Conservation (phyloP, 2,329 filamentous ascomycete species). For the Stemphylium vesicarium region DNA sequence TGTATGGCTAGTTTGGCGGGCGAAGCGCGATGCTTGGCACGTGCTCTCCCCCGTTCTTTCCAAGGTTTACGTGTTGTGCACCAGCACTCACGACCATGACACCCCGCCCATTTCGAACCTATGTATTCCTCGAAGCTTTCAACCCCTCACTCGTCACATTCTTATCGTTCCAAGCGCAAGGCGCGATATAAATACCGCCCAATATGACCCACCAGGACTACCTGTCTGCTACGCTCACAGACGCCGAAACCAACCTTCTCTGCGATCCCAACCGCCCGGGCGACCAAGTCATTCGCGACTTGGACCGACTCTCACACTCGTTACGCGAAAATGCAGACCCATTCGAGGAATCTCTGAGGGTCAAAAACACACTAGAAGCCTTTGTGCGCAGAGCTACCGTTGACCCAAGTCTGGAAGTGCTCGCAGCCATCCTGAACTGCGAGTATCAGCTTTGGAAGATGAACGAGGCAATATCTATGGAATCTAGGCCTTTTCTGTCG, state of each 20-base stretch:
- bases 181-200: constrained; percentile 24
- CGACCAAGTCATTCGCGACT: constrained; percentile 17
- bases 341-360: constrained; percentile 27
- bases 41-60: constrained; percentile 12
- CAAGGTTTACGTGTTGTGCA: constrained; percentile 20
- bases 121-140: constrained; percentile 26
- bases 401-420: constrained; percentile 26
- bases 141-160: constrained; percentile 12
- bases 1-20: neutral
- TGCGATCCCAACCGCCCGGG: constrained; percentile 27
- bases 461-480: constrained; percentile 37
- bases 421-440: constrained; percentile 43
- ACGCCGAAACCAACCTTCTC: constrained; percentile 31
- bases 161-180: constrained; percentile 21
- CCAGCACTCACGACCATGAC: constrained; percentile 22
- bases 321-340: neutral
- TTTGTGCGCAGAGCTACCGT: constrained; percentile 27
- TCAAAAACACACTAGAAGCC: constrained; percentile 42
- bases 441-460: constrained; percentile 46
- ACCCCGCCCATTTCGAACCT: constrained; percentile 19
- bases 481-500: constrained; percentile 48
- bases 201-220: constrained; percentile 31
- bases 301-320: constrained; percentile 12
- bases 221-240: constrained; percentile 29
- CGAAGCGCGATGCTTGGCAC: constrained; percentile 12